Conservation (phyloP, 108 stramenopile species). For the Nitzschia inconspicua region DNA sequence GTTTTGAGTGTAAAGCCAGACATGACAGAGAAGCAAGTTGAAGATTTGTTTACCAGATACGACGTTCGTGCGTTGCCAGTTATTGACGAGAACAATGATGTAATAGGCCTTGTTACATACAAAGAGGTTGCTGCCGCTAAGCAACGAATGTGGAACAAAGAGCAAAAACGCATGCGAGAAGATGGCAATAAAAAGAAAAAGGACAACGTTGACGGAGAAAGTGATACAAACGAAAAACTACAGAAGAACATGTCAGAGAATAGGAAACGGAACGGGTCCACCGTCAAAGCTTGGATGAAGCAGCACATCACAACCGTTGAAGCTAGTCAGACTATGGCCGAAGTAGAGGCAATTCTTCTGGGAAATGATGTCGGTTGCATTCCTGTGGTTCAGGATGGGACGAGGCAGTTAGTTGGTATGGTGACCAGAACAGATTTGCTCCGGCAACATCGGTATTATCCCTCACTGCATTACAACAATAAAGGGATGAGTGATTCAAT, state of each 20-base stretch:
- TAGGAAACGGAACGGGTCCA: constrained; percentile 46
- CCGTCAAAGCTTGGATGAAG: constrained; percentile 90
- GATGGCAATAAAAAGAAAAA: constrained; percentile 15
- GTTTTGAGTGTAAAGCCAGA: constrained; percentile 67
- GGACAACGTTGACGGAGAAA: constrained; percentile 28
- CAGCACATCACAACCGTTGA: constrained; percentile 80
- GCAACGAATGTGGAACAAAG: constrained; percentile 81
- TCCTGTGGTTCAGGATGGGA: constrained; percentile 75
- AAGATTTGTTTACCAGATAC: constrained; percentile 79
- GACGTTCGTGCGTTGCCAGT: constrained; percentile 88
- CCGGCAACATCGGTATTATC: constrained; percentile 84
- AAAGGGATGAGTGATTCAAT: constrained; percentile 79
- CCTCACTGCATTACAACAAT: constrained; percentile 86
- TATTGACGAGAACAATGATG: constrained; percentile 73
- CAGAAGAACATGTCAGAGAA: constrained; percentile 41
- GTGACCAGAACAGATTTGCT: constrained; percentile 87
- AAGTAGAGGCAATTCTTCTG: constrained; percentile 76
- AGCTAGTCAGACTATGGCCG: constrained; percentile 72
- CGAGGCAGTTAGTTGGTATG: constrained; percentile 77
- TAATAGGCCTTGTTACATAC: constrained; percentile 86
- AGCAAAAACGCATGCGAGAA: constrained; percentile 60
- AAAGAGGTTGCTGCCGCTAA: constrained; percentile 85
- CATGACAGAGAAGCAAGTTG: constrained; percentile 85
- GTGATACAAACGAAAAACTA: constrained; percentile 21
- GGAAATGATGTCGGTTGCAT: constrained; percentile 84